Evolutionary conservation across 2,329 filamentous ascomycete genomes (phyloP), one percentile per base, ranked within the genome.

Genomic region (Fusarium papillatum): DNA sequence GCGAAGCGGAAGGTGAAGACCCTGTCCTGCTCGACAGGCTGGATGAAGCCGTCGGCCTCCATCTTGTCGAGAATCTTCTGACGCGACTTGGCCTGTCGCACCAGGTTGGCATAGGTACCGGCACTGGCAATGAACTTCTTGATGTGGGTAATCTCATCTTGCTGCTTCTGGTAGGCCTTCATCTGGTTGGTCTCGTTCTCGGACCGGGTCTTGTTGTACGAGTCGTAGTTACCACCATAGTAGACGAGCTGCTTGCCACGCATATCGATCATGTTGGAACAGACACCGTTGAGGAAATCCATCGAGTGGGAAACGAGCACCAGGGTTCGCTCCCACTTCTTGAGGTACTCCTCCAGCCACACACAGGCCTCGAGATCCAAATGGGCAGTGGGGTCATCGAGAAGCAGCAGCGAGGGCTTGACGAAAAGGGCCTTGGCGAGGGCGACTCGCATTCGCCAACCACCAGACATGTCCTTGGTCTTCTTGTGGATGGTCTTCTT

Each of bases 1-100:
- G 97, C 97, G 85, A 99, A 99, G 82, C 96, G 93, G 93, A 99
- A 99, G 70, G 93, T 96, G 88, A 99, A 99, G 83, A 98, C 94
- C 74, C 92, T 91, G 87, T 99, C 97, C 76, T 91, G 87, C 68
- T 90, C 86, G 74, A 99, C 95, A 69, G 95, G 95, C 87, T 99
- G 94, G 84, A 99, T 98, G 86, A 98, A 97, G 79, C 97, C 97
- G 82, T 99, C 97, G 80, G 97, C 97, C 90, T 98, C 96, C 97
- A 99, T 99, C 93, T 99, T 99, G 91, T 99, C 97, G 79, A 98
- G 91, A 86, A 98, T 98, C 95, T 99, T 99, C 88, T 99, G 97
- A 77, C 97, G 93, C 53, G 97, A 98, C 91, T 99, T 99, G 87
- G 97, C 97, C 88, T 99, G 97, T 85, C 95, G 92, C 84, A 99